These are phyloP conservation scores for Calocybe cyanea DNA, from an alignment of 768 basidiomycete species.

Conservation along the genomic window DNA sequence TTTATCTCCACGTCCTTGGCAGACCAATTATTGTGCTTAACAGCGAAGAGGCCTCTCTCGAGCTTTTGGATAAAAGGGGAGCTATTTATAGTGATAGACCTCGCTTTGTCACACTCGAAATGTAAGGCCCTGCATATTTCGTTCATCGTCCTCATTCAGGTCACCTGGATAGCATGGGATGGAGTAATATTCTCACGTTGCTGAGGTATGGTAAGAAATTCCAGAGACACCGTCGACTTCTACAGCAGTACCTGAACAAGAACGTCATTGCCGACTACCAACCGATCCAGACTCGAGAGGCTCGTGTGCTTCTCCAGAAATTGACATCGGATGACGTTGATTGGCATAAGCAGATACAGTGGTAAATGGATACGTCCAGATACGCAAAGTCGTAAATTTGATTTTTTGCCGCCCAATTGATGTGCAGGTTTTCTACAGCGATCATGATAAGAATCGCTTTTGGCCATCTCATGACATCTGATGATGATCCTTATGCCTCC, in stretches of 20 bases:
- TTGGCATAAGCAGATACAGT: slow-evolving; percentile 13
- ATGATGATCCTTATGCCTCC: slow-evolving; percentile 15
- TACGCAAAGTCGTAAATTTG: background rate
- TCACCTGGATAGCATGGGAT: background rate
- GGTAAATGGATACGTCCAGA: slow-evolving; percentile 3
- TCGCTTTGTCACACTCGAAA: slow-evolving; percentile 16
- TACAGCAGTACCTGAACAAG: slow-evolving; percentile 11
- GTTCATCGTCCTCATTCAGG: background rate
- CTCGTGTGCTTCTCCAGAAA: slow-evolving; percentile 12
- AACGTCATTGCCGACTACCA: slow-evolving; percentile 6
- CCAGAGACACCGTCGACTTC: slow-evolving; percentile 9
- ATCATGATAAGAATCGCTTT: slow-evolving; percentile 16
- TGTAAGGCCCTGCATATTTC: slow-evolving; percentile 6
- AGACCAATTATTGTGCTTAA: slow-evolving; percentile 26
- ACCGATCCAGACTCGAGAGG: slow-evolving; percentile 13
- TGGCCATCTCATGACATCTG: slow-evolving; percentile 12
- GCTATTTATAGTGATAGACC: slow-evolving; percentile 32
- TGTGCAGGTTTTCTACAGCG: slow-evolving; percentile 13
- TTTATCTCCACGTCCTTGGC: slow-evolving; percentile 19
- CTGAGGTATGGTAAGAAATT: slow-evolving; percentile 13
- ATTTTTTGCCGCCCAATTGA: background rate
- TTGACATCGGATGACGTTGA: slow-evolving; percentile 13
- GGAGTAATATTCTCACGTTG: background rate
- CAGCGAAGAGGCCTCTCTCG: slow-evolving; percentile 29
- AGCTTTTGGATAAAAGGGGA: slow-evolving; percentile 38